These are phyloP conservation scores for Rhodotorula sp. DNA, from an alignment of 1,284 basidiomycete species.

Conservation along the genomic window DNA sequence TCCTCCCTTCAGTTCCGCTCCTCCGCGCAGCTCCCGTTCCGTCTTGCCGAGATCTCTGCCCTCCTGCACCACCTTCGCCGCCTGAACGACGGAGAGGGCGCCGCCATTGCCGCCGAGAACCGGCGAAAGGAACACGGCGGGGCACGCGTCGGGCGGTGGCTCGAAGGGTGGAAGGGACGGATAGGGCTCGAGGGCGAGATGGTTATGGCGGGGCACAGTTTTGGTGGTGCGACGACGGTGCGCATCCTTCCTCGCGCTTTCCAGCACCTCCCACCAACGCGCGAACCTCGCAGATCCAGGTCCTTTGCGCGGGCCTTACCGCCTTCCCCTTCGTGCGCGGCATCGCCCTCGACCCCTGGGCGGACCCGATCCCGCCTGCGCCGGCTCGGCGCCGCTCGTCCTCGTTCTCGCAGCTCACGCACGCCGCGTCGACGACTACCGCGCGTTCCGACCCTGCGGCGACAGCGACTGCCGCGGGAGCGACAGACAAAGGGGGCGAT, in stretches of 20 bases:
- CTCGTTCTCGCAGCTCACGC: not conserved
- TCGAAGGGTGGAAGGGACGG: slow-evolving; percentile 44
- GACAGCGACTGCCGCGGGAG: not conserved
- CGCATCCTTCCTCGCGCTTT: not conserved
- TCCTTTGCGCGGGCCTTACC: slow-evolving; percentile 12
- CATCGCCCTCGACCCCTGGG: slow-evolving; percentile 42
- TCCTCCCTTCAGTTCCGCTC: slow-evolving; percentile 50
- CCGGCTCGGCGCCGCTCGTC: not conserved
- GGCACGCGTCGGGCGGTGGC: slow-evolving; percentile 10
- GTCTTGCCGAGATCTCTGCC: slow-evolving; percentile 54
- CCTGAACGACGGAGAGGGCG: slow-evolving; percentile 48
- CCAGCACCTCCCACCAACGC: not conserved
- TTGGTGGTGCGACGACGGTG: slow-evolving; percentile 46
- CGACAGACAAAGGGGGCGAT: not conserved
- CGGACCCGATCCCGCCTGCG: slow-evolving; percentile 34
- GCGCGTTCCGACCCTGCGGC: not conserved
- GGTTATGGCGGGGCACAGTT: slow-evolving; percentile 46
- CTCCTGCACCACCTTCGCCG: slow-evolving; percentile 51
- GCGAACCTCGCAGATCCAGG: slow-evolving; percentile 29
- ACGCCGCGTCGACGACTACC: not conserved
- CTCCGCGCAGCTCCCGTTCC: slow-evolving; percentile 55
- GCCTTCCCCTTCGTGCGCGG: slow-evolving; percentile 33
- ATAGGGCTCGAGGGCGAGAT: slow-evolving; percentile 41
- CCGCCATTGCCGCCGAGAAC: slow-evolving; percentile 31
- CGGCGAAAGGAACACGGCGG: slow-evolving; percentile 16